Evolutionary conservation across 495 filamentous ascomycete species (phyloP).

Genomic region (Penicillium malachiteum): DNA sequence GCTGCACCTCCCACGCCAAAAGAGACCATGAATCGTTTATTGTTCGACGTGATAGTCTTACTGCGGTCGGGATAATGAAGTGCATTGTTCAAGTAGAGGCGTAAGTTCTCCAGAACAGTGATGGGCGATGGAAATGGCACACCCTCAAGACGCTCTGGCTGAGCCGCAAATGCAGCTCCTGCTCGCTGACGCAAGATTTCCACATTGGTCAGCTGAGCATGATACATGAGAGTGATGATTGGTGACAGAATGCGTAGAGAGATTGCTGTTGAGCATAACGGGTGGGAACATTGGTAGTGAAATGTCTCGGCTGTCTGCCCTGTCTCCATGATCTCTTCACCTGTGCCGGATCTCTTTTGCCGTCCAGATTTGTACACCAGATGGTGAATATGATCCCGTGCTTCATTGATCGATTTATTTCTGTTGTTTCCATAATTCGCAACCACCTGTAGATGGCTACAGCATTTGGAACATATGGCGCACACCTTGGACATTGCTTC

Average conservation of each 20-base stretch:
- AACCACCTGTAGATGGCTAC: slow-evolving; percentile 52
- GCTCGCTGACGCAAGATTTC: slow-evolving; percentile 52
- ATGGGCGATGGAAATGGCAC: slow-evolving; percentile 45
- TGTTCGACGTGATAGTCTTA: slow-evolving; percentile 61
- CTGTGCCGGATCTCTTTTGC: slow-evolving; percentile 23
- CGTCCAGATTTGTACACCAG: slow-evolving; percentile 41
- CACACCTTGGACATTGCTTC: slow-evolving; percentile 48
- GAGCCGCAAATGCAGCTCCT: slow-evolving; percentile 48
- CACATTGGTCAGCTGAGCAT: slow-evolving; percentile 57
- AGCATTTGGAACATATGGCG: slow-evolving; percentile 56
- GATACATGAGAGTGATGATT: slow-evolving; percentile 47
- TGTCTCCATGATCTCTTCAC: slow-evolving; percentile 28
- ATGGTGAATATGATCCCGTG: slow-evolving; percentile 45
- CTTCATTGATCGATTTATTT: background rate
- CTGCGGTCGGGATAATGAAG: slow-evolving; percentile 44
- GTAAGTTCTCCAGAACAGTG: slow-evolving; percentile 55
- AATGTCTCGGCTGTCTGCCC: slow-evolving; percentile 42
- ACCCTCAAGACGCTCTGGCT: slow-evolving; percentile 60
- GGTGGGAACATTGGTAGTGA: slow-evolving; percentile 60
- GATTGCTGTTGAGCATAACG: slow-evolving; percentile 54
- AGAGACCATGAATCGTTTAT: slow-evolving; percentile 69
- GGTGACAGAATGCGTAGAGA: slow-evolving; percentile 55
- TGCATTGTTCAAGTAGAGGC: slow-evolving; percentile 62
- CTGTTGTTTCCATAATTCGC: slow-evolving; percentile 39
- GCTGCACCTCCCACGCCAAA: slow-evolving; percentile 58